Evolutionary conservation across 345 rosid genomes (phyloP).

Genomic region (Salix suchowensis): DNA sequence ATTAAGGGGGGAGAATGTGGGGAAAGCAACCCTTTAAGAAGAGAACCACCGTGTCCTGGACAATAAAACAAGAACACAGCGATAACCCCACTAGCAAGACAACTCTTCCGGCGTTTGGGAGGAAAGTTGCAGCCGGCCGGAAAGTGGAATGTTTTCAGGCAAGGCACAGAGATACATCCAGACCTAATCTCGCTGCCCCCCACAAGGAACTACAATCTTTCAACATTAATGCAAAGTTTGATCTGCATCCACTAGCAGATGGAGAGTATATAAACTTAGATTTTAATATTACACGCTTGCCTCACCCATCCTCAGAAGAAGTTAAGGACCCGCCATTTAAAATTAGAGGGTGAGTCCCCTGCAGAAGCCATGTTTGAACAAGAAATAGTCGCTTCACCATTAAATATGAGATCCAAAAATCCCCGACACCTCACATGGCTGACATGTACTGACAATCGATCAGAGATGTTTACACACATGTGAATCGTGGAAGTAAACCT

Average conservation of each 20-base stretch:
- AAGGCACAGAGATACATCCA: slow-evolving; percentile 11
- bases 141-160: slow-evolving; percentile 27
- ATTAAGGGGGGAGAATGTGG: slow-evolving; percentile 32
- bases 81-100: slow-evolving; percentile 20
- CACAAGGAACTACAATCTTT: slow-evolving; percentile 16
- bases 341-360: slow-evolving; percentile 29
- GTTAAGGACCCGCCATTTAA: slow-evolving; percentile 4
- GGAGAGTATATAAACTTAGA: background rate
- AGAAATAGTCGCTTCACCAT: slow-evolving; percentile 29
- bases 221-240: slow-evolving; percentile 13
- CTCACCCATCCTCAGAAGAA: slow-evolving; percentile 12
- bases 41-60: background rate
- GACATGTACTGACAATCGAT: slow-evolving; percentile 30
- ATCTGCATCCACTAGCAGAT: slow-evolving; percentile 8
- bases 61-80: background rate
- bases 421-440: slow-evolving; percentile 42
- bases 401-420: slow-evolving; percentile 23
- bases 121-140: slow-evolving; percentile 1
- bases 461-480: slow-evolving; percentile 23
- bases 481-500: background rate
- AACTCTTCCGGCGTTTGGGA: background rate
- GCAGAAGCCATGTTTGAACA: slow-evolving; percentile 25
- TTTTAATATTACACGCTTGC: slow-evolving; percentile 1
- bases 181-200: slow-evolving; percentile 33
- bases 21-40: slow-evolving; percentile 34